Conservation (phyloP, 805 yeast species). For the Yamadazyma phyllophila region DNA sequence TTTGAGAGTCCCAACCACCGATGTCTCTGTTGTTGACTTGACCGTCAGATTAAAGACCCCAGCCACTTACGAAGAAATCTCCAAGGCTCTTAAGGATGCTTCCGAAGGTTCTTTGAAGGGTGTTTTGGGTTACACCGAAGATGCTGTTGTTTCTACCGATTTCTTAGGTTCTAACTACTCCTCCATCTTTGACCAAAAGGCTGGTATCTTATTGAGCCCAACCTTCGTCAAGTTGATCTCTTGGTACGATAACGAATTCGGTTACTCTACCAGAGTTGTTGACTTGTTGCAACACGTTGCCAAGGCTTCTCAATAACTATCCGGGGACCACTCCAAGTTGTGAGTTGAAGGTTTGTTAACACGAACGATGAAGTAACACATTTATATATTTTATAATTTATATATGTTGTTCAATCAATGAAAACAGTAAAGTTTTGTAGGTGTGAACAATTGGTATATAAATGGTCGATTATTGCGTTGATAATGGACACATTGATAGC, state of each 20-base stretch:
- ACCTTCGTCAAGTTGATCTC: slow-evolving; percentile 87
- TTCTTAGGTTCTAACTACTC: slow-evolving; percentile 83
- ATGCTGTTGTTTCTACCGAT: slow-evolving; percentile 88
- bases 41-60: slow-evolving; percentile 77
- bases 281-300: slow-evolving; percentile 85
- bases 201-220: slow-evolving; percentile 85
- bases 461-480: too few species aligned
- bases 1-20: slow-evolving; percentile 90
- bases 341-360: slow-evolving; percentile 6
- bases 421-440: not conserved
- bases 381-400: not conserved
- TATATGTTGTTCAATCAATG: not conserved
- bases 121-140: slow-evolving; percentile 86
- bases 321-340: slow-evolving; percentile 13
- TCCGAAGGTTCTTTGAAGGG: slow-evolving; percentile 79
- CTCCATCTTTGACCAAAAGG: slow-evolving; percentile 86
- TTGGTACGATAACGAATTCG: slow-evolving; percentile 96
- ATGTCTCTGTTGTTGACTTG: slow-evolving; percentile 90
- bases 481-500: too few species aligned
- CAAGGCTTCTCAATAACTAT: slow-evolving; percentile 32
- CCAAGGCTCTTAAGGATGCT: slow-evolving; percentile 70
- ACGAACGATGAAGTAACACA: not conserved
- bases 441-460: too few species aligned
- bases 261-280: slow-evolving; percentile 95
- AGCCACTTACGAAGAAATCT: slow-evolving; percentile 81